phyloP scores from a whole-genome alignment of 768 basidiomycete genomes.

The Kwoniella europaea region DNA sequence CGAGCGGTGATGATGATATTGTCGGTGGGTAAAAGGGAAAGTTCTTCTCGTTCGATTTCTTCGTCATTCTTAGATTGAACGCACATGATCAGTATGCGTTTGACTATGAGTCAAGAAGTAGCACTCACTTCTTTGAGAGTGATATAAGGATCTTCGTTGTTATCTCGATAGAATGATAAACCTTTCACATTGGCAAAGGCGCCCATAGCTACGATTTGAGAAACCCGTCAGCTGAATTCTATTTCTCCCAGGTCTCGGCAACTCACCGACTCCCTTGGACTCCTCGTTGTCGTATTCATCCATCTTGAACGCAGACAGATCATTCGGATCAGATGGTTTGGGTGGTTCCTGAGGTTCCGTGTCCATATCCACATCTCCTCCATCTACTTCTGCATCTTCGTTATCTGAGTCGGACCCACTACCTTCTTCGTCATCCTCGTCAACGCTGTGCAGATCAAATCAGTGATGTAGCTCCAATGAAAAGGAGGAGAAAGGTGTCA shows the following conservation, averaged over 20 bases:
- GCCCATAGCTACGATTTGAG: conserved; percentile 60
- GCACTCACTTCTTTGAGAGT: conserved; percentile 83
- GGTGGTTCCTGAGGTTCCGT: conserved; percentile 53
- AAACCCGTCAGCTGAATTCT: background rate
- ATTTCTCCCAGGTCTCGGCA: no score
- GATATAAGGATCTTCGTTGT: conserved; percentile 94
- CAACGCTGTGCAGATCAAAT: background rate
- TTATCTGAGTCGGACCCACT: no score
- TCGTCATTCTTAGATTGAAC: conserved; percentile 56
- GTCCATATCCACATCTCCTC: conserved; percentile 58
- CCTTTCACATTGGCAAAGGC: conserved; percentile 97
- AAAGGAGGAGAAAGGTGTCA: background rate
- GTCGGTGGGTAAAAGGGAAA: conserved; percentile 86
- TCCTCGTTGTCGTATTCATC: conserved; percentile 90
- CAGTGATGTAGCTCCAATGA: background rate
- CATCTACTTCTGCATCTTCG: conserved; percentile 51
- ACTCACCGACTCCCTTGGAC: conserved; percentile 57
- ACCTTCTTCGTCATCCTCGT: conserved; percentile 28
- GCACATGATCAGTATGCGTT: background rate
- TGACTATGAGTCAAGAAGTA: conserved; percentile 14
- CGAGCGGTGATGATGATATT: conserved; percentile 90
- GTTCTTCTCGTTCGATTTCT: conserved; percentile 85
- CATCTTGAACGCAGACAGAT: conserved; percentile 83
- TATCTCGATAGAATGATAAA: conserved; percentile 85
- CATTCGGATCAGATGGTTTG: conserved; percentile 63